These are phyloP conservation scores for Zygosaccharomyces kombuchaensis DNA, from an alignment of 805 yeast genomes.

Conservation along the genomic window DNA sequence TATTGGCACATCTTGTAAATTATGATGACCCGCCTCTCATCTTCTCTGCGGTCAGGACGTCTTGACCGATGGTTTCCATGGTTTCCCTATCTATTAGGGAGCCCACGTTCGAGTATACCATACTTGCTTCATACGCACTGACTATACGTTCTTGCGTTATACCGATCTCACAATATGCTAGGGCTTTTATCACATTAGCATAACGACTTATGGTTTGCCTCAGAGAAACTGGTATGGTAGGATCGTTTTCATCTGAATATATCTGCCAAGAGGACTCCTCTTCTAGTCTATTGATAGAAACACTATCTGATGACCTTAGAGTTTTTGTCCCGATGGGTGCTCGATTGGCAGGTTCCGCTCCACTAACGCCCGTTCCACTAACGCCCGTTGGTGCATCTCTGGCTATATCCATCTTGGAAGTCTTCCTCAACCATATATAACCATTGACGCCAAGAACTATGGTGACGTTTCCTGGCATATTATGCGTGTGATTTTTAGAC, in stretches of 20 bases:
- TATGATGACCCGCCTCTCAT: constrained; percentile 53
- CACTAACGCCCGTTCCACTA: constrained; percentile 26
- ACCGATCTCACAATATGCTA: constrained; percentile 81
- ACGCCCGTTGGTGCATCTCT: constrained; percentile 29
- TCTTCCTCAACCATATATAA: constrained; percentile 83
- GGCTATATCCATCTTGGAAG: constrained; percentile 38
- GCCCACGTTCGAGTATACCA: constrained; percentile 70
- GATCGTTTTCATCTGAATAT: constrained; percentile 83
- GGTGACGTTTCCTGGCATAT: constrained; percentile 91
- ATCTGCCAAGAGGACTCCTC: constrained; percentile 95
- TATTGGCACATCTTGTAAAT: constrained; percentile 3
- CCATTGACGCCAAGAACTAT: constrained; percentile 93
- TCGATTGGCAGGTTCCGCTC: constrained; percentile 25
- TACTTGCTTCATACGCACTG: constrained; percentile 84
- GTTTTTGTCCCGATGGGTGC: constrained; percentile 36
- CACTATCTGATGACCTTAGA: constrained; percentile 38
- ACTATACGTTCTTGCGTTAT: constrained; percentile 76
- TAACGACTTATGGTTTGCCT: constrained; percentile 80
- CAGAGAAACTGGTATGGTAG: constrained; percentile 50
- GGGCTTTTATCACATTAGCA: constrained; percentile 74
- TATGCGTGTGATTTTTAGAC: constrained; percentile 81
- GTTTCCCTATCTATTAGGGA: constrained; percentile 64
- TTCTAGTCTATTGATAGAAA: constrained; percentile 77
- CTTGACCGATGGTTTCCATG: constrained; percentile 69
- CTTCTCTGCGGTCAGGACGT: constrained; percentile 64